A percentile compares a stretch with the other conserved stretches of the same genome.
phyloP scores from a whole-genome alignment of 2,329 filamentous ascomycete species.

The Alternaria arbusti region DNA sequence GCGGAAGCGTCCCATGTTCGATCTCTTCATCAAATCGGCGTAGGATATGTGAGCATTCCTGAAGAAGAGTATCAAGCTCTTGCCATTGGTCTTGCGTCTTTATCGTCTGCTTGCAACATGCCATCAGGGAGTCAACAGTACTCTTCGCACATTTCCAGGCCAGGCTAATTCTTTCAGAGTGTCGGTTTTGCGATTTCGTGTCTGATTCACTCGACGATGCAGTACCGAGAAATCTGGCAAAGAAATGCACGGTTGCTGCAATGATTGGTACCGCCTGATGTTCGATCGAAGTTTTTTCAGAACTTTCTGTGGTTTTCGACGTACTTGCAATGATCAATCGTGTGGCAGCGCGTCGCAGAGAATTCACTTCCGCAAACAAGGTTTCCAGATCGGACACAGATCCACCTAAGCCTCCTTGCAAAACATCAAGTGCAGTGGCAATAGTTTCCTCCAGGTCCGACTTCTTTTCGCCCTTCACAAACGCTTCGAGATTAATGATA shows the following conservation, averaged over 20 bases:
- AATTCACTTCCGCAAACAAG: conserved; percentile 45
- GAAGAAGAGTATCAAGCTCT: conserved; percentile 38
- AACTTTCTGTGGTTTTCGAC: conserved; percentile 4
- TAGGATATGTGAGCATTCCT: conserved; percentile 41
- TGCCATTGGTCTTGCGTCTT: conserved; percentile 35
- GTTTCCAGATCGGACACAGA: conserved; percentile 42
- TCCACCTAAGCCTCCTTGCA: conserved; percentile 41
- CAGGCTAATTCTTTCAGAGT: conserved; percentile 31
- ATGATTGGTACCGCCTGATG: conserved; percentile 31
- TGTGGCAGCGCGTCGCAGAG: conserved; percentile 40
- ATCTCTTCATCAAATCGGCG: conserved; percentile 30
- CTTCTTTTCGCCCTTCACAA: conserved; percentile 24
- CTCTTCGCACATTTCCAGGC: conserved; percentile 40
- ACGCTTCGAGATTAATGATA: conserved; percentile 39
- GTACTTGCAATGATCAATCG: conserved; percentile 26
- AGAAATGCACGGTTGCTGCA: conserved; percentile 40
- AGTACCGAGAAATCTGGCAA: conserved; percentile 40
- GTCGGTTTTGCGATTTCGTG: conserved; percentile 20
- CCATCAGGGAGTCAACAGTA: conserved; percentile 44
- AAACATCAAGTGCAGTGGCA: conserved; percentile 28
- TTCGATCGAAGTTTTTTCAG: conserved; percentile 8
- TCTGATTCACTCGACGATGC: conserved; percentile 22
- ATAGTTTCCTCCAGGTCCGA: conserved; percentile 24
- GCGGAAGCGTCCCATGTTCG: conserved; percentile 4
- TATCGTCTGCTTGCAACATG: conserved; percentile 40